These are phyloP conservation scores for rapeseed (Brassica napus) DNA, from an alignment of 345 rosid species.

Conservation along the genomic window Da-Ae NC_063436.1:8607001-8607500, in stretches of 20 bases:
- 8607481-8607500: slow-evolving; percentile 19
- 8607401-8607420: slow-evolving; percentile 31
- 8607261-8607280: slow-evolving; percentile 5
- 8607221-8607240: slow-evolving; percentile 4
- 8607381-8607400: slow-evolving; percentile 2
- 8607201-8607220: not conserved
- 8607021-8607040: slow-evolving; percentile 7
- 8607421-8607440: not conserved
- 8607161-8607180: not conserved
- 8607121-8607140: not conserved
- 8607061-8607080: not conserved
- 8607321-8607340: slow-evolving; percentile 8
- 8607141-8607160: not conserved
- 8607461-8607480: not conserved
- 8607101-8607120: too few relatives aligned
- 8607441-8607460: slow-evolving; percentile 30
- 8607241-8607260: slow-evolving; percentile 2
- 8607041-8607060: not conserved
- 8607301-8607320: slow-evolving; percentile 22
- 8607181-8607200: not conserved
- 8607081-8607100: not conserved
- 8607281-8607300: slow-evolving; percentile 2
- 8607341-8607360: slow-evolving; percentile 4
- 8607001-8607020: slow-evolving; percentile 5
- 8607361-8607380: slow-evolving; percentile 13